A percentile compares a stretch with the other conserved stretches of the same genome.
Evolutionary conservation across 768 basidiomycete genomes (phyloP).

Genomic region (Ephemerocybe angulata): DNA sequence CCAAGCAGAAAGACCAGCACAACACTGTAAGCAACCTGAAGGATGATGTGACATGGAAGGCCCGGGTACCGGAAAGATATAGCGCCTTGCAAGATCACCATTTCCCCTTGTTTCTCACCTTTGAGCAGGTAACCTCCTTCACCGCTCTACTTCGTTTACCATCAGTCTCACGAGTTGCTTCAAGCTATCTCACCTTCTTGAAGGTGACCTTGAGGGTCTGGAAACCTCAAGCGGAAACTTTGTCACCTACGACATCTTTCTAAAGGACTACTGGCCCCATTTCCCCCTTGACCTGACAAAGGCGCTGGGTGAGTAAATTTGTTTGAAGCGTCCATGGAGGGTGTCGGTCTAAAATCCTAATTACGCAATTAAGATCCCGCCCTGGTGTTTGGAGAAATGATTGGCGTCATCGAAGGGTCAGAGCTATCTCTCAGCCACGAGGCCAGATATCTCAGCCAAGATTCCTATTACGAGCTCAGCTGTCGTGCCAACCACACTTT

Average conservation of each 20-base stretch:
- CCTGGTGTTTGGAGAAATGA: constrained; percentile 57
- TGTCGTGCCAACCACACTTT: constrained; percentile 49
- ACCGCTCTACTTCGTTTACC: too few relatives aligned
- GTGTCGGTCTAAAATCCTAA: not conserved
- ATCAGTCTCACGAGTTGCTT: not conserved
- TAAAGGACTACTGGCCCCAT: constrained; percentile 51
- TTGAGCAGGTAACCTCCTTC: constrained; percentile 43
- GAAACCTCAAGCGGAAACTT: constrained; percentile 6
- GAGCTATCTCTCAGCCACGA: constrained; percentile 38
- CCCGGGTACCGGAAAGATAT: constrained; percentile 48
- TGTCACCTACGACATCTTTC: constrained; percentile 46
- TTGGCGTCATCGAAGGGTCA: constrained; percentile 64
- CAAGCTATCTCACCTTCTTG: constrained; percentile 47
- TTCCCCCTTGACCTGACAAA: constrained; percentile 47
- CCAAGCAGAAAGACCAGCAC: not conserved
- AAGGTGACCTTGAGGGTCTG: constrained; percentile 42
- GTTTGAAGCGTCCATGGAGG: not conserved
- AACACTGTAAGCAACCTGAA: constrained; percentile 21
- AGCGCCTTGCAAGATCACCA: constrained; percentile 52
- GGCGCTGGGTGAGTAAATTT: constrained; percentile 40
- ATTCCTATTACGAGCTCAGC: constrained; percentile 43
- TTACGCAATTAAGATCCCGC: constrained; percentile 42
- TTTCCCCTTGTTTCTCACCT: constrained; percentile 68
- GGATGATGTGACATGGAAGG: constrained; percentile 41
- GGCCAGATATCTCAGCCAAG: constrained; percentile 35